Base-by-base conservation (phyloP, 371 early-diverging fungal species). In the Syncephalis fuscata region DNA sequence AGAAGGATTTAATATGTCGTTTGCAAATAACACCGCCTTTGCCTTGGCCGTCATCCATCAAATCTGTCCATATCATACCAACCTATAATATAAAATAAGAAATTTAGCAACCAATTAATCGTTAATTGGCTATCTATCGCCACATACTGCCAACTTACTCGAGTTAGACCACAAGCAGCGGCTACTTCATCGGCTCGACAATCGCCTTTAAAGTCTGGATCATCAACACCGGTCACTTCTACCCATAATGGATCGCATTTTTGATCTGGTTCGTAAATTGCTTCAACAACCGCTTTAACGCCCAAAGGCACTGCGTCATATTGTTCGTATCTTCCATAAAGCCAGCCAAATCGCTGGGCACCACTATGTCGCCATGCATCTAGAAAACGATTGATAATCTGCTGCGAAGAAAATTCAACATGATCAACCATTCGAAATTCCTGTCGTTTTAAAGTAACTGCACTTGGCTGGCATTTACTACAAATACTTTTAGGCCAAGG, bases 371-470 rank as follows among this genome's bases (percentile, higher is more conserved):
- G 76, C 96, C 96, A 96, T 56, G 72, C 87, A 36, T 73, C 63
- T 46, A 99, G 67, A 58, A 98, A 88, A 24, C 69, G 66, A 50
- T 99, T 92, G 16, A 99, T 76, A n/a, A 94, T 55, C 10, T 63
- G 60, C 3, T 82, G 66, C 10, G 76, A 74, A n/a, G 96, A 88
- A 64, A 99, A 95, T 66, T 98, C 98, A 32, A 99, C 80, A 62
- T 99, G 97, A 61, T 99, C 99, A 2, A 98, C 93, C 79, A 92
- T 80, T 45, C 99, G 80, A 66, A 90, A 99, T 21, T 72, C 85
- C 73, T 93, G 93, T 24, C 74, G 71, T 54, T 90, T 86, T 43
- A 97, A 62, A 1, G 91, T 84, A 37, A 94, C 76, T 1, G 97
- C 88, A 47, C 85, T 81, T 7, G 97, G 97, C 58, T 97, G 97